Evolutionary conservation across 345 rosid genomes (phyloP).

Genomic region (Sonneratia caseolaris): DNA sequence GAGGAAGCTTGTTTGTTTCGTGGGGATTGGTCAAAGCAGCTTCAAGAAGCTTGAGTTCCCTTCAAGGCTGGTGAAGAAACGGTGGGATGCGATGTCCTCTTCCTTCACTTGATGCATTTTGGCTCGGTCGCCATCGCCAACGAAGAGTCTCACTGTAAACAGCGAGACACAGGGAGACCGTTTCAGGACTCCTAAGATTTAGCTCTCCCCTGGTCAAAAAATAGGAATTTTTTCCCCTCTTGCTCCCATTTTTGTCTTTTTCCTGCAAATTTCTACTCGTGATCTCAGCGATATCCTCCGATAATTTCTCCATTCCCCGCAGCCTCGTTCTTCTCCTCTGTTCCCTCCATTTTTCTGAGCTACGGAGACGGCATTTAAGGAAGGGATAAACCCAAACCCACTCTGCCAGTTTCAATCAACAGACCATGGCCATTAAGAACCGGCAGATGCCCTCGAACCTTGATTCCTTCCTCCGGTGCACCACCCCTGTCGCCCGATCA

Average conservation of each 20-base stretch:
- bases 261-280: not conserved
- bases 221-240: slow-evolving; percentile 23
- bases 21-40: slow-evolving; percentile 28
- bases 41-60: slow-evolving; percentile 28
- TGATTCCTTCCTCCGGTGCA: slow-evolving; percentile 67
- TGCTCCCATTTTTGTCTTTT: slow-evolving; percentile 15
- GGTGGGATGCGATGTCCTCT: not conserved
- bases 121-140: slow-evolving; percentile 12
- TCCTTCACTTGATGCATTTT: not conserved
- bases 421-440: slow-evolving; percentile 51
- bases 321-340: slow-evolving; percentile 3
- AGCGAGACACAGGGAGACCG: slow-evolving; percentile 8
- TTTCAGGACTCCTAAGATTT: slow-evolving; percentile 35
- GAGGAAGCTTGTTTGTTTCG: slow-evolving; percentile 15
- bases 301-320: slow-evolving; percentile 20
- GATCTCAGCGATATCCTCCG: not conserved
- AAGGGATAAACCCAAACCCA: slow-evolving; percentile 8
- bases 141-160: slow-evolving; percentile 11
- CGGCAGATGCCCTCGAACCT: slow-evolving; percentile 79
- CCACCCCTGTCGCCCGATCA: slow-evolving; percentile 69
- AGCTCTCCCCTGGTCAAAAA: slow-evolving; percentile 52
- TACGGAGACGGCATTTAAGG: slow-evolving; percentile 17
- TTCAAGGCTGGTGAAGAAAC: slow-evolving; percentile 19
- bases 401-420: not conserved
- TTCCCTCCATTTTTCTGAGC: slow-evolving; percentile 14